Evolutionary conservation across 108 stramenopile genomes (phyloP).

Genomic region (Cyclostephanos invisitatus): DNA sequence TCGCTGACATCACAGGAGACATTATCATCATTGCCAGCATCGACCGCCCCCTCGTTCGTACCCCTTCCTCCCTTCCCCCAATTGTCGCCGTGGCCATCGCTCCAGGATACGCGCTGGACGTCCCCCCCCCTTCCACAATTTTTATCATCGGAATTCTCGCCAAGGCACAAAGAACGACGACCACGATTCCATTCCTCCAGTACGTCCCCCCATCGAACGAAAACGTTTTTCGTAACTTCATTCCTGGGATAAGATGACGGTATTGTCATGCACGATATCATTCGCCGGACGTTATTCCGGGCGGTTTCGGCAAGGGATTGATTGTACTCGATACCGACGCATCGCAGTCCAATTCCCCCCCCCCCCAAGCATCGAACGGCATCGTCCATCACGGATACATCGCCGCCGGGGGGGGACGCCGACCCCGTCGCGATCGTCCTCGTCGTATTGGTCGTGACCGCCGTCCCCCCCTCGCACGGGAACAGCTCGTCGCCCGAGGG

Average conservation of each 20-base stretch:
- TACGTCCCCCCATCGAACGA: slow-evolving; percentile 63
- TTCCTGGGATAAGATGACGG: background rate
- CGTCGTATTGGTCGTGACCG: too few relatives aligned
- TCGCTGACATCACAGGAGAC: slow-evolving; percentile 1
- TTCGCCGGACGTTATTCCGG: slow-evolving; percentile 17
- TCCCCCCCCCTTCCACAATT: background rate
- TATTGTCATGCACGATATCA: background rate
- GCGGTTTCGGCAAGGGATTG: slow-evolving; percentile 54
- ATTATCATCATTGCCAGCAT: slow-evolving; percentile 2
- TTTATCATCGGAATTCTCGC: background rate
- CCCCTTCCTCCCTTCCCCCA: background rate
- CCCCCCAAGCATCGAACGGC: slow-evolving; percentile 1
- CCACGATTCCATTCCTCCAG: slow-evolving; percentile 43
- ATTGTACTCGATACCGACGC: slow-evolving; percentile 82
- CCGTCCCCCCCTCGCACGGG: background rate
- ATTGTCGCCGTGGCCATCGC: background rate
- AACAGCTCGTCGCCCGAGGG: background rate
- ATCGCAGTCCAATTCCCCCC: slow-evolving; percentile 30
- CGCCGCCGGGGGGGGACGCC: background rate
- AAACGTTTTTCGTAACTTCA: slow-evolving; percentile 32
- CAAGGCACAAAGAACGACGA: too few relatives aligned
- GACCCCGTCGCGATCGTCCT: too few relatives aligned
- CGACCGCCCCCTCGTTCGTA: background rate
- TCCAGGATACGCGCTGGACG: background rate
- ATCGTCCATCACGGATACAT: background rate